phyloP scores from a whole-genome alignment of 2,329 filamentous ascomycete species.

The Erysiphe pisi region DNA sequence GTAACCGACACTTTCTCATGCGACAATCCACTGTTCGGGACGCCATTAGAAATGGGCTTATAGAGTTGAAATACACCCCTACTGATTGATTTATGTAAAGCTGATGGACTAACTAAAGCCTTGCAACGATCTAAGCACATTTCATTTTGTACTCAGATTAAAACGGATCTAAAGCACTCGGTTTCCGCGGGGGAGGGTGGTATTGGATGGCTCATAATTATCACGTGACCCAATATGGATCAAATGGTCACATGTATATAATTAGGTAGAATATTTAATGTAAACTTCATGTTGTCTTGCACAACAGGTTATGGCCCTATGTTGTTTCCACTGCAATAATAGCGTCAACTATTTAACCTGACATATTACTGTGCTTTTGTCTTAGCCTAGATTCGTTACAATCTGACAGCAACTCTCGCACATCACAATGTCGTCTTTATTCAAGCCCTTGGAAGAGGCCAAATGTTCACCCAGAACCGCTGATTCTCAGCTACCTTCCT shows the following conservation, averaged over 20 bases:
- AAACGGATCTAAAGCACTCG: constrained; percentile 18
- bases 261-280: background rate
- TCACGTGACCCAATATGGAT: background rate
- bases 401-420: constrained; percentile 1
- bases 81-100: constrained; percentile 11
- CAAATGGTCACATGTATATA: background rate
- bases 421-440: background rate
- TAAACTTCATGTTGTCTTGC: background rate
- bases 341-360: background rate
- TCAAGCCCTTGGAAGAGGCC: background rate
- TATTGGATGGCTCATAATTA: background rate
- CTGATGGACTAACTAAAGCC: constrained; percentile 12
- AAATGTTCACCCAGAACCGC: background rate
- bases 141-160: background rate
- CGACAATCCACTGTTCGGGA: background rate
- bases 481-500: too few relatives aligned
- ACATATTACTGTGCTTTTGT: background rate
- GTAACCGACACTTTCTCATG: constrained; percentile 21
- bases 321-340: background rate
- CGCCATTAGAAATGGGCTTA: background rate
- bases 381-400: background rate
- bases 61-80: constrained; percentile 22
- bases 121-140: background rate
- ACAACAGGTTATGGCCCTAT: constrained; percentile 13
- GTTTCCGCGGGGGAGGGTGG: background rate